These are phyloP conservation scores for Penicillium sp. DNA, from an alignment of 2,329 filamentous ascomycete species.

Conservation along the genomic window DNA sequence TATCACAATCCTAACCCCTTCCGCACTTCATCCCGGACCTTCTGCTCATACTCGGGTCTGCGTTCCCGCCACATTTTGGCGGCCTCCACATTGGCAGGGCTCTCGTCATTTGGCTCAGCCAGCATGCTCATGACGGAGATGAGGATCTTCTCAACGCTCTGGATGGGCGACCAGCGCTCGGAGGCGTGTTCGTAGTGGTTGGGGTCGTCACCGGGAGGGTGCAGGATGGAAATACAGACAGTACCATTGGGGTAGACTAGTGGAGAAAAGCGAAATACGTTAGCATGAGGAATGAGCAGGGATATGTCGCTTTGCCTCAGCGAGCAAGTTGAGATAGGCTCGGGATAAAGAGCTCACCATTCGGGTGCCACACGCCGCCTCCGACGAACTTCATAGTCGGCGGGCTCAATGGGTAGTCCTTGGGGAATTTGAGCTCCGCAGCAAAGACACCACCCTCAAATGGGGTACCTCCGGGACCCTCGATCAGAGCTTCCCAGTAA, in stretches of 20 bases:
- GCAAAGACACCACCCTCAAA: slow-evolving; percentile 96
- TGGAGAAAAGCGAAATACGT: not conserved
- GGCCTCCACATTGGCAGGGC: slow-evolving; percentile 90
- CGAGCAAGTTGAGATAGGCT: not conserved
- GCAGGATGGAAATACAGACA: slow-evolving; percentile 97
- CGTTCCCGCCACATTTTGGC: slow-evolving; percentile 93
- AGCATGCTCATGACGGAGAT: slow-evolving; percentile 98
- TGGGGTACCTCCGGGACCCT: slow-evolving; percentile 90
- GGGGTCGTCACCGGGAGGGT: slow-evolving; percentile 92
- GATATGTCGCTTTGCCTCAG: not conserved
- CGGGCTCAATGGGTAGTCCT: slow-evolving; percentile 93
- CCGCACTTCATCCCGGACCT: slow-evolving; percentile 77
- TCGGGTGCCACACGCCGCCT: slow-evolving; percentile 87
- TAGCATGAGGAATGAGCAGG: not conserved
- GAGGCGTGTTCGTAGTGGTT: slow-evolving; percentile 97
- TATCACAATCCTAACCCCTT: slow-evolving; percentile 68
- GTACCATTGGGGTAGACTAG: slow-evolving; percentile 84
- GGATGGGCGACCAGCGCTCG: slow-evolving; percentile 93
- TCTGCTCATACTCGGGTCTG: slow-evolving; percentile 75
- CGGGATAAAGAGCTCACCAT: slow-evolving; percentile 56
- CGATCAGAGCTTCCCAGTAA: slow-evolving; percentile 92
- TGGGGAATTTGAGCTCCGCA: slow-evolving; percentile 88
- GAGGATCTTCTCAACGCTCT: slow-evolving; percentile 95
- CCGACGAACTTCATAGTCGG: slow-evolving; percentile 94
- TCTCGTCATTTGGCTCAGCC: slow-evolving; percentile 94